Percentiles rank a stretch among this genome's conserved stretches.
Evolutionary conservation across 768 basidiomycete species (phyloP).

Genomic region (Rhodosporidiobolus sp.): DNA sequence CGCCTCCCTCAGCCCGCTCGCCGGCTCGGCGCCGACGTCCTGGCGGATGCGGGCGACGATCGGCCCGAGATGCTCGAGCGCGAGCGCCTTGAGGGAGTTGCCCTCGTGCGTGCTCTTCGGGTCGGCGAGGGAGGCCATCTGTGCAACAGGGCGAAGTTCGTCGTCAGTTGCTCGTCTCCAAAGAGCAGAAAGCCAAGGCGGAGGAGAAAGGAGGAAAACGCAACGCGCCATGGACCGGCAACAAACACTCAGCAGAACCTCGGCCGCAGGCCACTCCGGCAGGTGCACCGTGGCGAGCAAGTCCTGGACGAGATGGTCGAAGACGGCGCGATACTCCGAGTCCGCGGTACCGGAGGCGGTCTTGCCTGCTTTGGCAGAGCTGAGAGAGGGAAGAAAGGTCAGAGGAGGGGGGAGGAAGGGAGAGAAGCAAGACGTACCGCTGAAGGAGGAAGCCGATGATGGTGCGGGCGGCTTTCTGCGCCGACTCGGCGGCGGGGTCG

Average conservation of each 20-base stretch:
- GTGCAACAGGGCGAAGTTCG: neutral
- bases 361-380: constrained; percentile 66
- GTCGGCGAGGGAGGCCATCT: constrained; percentile 82
- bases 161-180: no score
- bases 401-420: no score
- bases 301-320: constrained; percentile 86
- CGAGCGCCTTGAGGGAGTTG: constrained; percentile 81
- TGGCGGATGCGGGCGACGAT: constrained; percentile 77
- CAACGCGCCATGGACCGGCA: constrained; percentile 75
- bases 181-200: no score
- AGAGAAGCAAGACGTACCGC: constrained; percentile 56
- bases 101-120: constrained; percentile 68
- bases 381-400: neutral
- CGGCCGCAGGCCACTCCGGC: constrained; percentile 97
- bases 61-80: constrained; percentile 88
- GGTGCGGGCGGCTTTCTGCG: constrained; percentile 76
- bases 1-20: constrained; percentile 49
- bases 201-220: neutral
- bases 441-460: constrained; percentile 75
- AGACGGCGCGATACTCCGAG: constrained; percentile 85
- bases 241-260: constrained; percentile 71
- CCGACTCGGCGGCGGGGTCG: constrained; percentile 68
- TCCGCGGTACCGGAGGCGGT: constrained; percentile 88
- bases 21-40: constrained; percentile 50
- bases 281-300: constrained; percentile 81